A percentile compares a stretch with the other conserved stretches of the same genome.
Conservation (phyloP, 1,139 yeast species). For the Pichia sp. region DNA sequence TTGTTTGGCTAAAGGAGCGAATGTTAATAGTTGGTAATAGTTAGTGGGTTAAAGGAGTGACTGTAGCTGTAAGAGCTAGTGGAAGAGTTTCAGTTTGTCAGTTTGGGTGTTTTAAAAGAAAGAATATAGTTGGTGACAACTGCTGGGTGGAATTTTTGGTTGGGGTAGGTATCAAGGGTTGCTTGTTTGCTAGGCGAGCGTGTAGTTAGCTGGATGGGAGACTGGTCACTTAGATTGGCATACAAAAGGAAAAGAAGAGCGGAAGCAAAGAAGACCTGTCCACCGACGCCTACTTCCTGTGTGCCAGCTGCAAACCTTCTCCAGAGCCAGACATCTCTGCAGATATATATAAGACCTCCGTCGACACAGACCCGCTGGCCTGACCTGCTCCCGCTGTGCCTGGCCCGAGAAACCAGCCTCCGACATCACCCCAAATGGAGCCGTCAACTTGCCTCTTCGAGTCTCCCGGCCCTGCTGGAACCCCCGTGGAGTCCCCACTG, state of each 20-base stretch:
- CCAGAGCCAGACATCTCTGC: no score
- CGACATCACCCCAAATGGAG: background rate
- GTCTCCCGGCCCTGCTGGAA: background rate
- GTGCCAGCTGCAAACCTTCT: no score
- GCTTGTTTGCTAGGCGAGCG: background rate
- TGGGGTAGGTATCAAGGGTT: slow-evolving; percentile 4
- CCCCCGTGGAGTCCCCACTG: no score
- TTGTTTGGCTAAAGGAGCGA: background rate
- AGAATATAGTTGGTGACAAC: slow-evolving; percentile 10
- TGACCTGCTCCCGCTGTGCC: background rate
- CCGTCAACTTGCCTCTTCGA: background rate
- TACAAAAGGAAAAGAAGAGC: no score
- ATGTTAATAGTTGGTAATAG: slow-evolving; percentile 4
- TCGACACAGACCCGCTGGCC: no score
- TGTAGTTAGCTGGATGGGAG: background rate
- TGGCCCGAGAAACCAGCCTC: background rate
- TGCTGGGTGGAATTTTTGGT: background rate
- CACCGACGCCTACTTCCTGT: no score
- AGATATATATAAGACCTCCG: background rate
- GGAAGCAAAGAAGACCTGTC: no score
- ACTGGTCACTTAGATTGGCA: no score
- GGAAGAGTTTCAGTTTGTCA: background rate
- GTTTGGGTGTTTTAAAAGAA: slow-evolving; percentile 1
- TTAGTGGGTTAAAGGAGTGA: slow-evolving; percentile 5
- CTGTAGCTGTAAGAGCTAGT: background rate